Evolutionary conservation across 768 basidiomycete genomes (phyloP).

Genomic region (Pisolithus marmoratus): DNA sequence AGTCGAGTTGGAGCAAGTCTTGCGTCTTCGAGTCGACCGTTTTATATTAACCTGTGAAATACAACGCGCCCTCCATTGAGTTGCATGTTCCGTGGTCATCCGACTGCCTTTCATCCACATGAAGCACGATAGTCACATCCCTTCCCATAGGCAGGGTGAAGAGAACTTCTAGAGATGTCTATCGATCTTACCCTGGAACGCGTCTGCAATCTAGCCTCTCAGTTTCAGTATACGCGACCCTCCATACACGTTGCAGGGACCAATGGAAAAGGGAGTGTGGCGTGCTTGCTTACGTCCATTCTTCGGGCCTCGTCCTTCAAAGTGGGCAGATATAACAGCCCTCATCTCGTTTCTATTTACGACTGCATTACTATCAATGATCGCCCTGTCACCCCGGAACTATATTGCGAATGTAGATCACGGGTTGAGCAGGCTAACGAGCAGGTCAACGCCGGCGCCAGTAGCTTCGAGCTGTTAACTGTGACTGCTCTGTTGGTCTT

Average conservation of each 20-base stretch:
- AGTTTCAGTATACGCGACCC: slow-evolving; percentile 65
- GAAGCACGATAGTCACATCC: neutral
- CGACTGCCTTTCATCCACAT: neutral
- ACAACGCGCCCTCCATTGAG: too few species aligned
- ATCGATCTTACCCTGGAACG: slow-evolving; percentile 67
- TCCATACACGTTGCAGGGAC: slow-evolving; percentile 92
- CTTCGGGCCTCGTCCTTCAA: slow-evolving; percentile 49
- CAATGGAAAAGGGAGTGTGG: slow-evolving; percentile 95
- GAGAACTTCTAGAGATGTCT: slow-evolving; percentile 42
- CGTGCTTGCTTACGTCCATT: slow-evolving; percentile 75
- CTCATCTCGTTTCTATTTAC: slow-evolving; percentile 73
- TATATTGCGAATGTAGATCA: slow-evolving; percentile 43
- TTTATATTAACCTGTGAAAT: too few species aligned
- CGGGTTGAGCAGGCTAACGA: slow-evolving; percentile 46
- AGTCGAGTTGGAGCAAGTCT: too few species aligned
- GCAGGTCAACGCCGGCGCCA: slow-evolving; percentile 43
- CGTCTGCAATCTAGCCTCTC: slow-evolving; percentile 43
- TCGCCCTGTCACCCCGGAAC: slow-evolving; percentile 38
- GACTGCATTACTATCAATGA: slow-evolving; percentile 75
- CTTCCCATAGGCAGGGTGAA: neutral
- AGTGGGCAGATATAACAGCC: slow-evolving; percentile 87
- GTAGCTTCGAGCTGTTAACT: slow-evolving; percentile 81
- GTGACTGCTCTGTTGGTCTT: slow-evolving; percentile 76
- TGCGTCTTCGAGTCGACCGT: too few species aligned
- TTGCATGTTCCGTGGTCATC: too few species aligned